These are phyloP conservation scores for Phascolomyces articulosus DNA, from an alignment of 371 early-diverging fungal genomes.

Conservation along the genomic window DNA sequence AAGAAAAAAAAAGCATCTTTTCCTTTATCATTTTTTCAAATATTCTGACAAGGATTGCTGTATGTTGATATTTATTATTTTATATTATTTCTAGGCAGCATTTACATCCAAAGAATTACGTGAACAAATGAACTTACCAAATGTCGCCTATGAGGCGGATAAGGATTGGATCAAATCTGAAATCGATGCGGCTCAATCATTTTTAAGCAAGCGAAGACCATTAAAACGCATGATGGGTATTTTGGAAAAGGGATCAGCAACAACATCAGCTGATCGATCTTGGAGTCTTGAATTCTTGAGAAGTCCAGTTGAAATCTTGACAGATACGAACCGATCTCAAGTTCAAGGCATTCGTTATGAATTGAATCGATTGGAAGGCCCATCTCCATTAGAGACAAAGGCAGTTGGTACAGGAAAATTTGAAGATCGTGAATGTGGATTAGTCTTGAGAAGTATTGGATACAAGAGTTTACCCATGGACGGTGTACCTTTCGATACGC, in stretches of 20 bases:
- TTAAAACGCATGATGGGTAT: slow-evolving; percentile 80
- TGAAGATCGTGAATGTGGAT: slow-evolving; percentile 58
- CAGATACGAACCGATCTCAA: slow-evolving; percentile 17
- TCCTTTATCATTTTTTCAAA: neutral
- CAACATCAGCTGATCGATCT: slow-evolving; percentile 43
- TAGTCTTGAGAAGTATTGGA: slow-evolving; percentile 87
- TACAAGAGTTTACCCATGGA: slow-evolving; percentile 77
- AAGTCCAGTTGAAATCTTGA: slow-evolving; percentile 67
- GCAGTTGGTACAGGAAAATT: slow-evolving; percentile 65
- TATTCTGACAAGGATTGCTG: neutral
- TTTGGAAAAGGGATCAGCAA: slow-evolving; percentile 64
- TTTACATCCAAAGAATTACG: slow-evolving; percentile 95
- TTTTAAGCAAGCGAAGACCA: slow-evolving; percentile 62
- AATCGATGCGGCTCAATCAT: slow-evolving; percentile 27
- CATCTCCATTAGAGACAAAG: slow-evolving; percentile 35
- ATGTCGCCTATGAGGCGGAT: slow-evolving; percentile 65
- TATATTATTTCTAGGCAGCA: slow-evolving; percentile 56
- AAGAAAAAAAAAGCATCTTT: no score
- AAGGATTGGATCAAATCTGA: slow-evolving; percentile 52
- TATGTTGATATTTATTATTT: neutral
- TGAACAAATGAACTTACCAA: slow-evolving; percentile 85
- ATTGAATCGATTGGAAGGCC: slow-evolving; percentile 71
- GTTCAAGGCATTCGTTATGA: slow-evolving; percentile 63
- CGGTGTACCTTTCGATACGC: slow-evolving; percentile 79
- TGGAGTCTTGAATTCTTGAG: slow-evolving; percentile 79